Evolutionary conservation across 2,329 filamentous ascomycete species (phyloP).

Genomic region (Sarocladium oryzae): DNA sequence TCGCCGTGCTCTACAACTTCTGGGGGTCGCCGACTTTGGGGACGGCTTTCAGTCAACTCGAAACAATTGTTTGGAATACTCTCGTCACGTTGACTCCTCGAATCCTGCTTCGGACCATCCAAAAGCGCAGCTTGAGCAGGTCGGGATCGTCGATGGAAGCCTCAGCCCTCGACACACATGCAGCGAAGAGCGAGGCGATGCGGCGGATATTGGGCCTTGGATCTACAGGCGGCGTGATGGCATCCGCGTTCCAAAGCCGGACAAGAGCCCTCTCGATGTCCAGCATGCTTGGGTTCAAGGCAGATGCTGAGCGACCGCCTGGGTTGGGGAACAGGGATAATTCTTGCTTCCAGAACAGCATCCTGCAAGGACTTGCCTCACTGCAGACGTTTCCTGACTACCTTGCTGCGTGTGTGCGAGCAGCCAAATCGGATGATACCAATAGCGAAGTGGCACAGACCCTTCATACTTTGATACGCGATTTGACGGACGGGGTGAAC

Average conservation of each 20-base stretch:
- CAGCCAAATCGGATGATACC: slow-evolving; percentile 19
- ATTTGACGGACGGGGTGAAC: slow-evolving; percentile 62
- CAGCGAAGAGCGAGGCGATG: slow-evolving; percentile 59
- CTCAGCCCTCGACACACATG: slow-evolving; percentile 31
- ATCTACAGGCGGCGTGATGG: slow-evolving; percentile 44
- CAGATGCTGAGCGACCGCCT: slow-evolving; percentile 39
- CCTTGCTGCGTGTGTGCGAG: slow-evolving; percentile 41
- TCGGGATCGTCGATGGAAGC: not conserved
- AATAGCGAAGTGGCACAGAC: slow-evolving; percentile 35
- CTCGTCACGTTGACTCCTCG: slow-evolving; percentile 52
- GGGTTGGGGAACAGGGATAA: slow-evolving; percentile 91
- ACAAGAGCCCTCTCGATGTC: slow-evolving; percentile 50
- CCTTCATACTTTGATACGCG: slow-evolving; percentile 60
- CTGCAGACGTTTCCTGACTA: slow-evolving; percentile 64
- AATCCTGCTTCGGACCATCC: slow-evolving; percentile 49
- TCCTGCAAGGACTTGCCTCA: slow-evolving; percentile 78
- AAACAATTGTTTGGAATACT: slow-evolving; percentile 52
- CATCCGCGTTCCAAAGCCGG: slow-evolving; percentile 51
- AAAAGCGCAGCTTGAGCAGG: slow-evolving; percentile 37
- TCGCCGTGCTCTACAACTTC: slow-evolving; percentile 27
- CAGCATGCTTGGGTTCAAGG: slow-evolving; percentile 33
- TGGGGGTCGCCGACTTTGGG: slow-evolving; percentile 27
- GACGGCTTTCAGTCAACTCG: slow-evolving; percentile 19
- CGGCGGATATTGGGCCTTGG: slow-evolving; percentile 56
- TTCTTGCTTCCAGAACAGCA: slow-evolving; percentile 96